phyloP scores from a whole-genome alignment of 2,329 filamentous ascomycete genomes.

The Pseudocercospora macadamiae region DNA sequence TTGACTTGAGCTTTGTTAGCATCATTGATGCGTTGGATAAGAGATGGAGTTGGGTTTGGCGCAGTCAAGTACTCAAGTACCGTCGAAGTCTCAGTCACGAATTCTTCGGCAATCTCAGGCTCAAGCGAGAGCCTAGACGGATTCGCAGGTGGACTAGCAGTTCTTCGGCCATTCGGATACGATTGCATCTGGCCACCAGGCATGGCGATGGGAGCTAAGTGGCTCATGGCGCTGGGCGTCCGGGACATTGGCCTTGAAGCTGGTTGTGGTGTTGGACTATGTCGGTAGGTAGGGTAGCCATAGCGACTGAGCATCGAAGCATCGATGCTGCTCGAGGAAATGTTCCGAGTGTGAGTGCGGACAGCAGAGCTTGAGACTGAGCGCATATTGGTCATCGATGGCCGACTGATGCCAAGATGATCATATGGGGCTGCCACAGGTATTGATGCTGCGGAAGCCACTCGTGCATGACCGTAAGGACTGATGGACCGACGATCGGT shows the following conservation, averaged over 20 bases:
- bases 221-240: constrained; percentile 40
- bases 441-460: constrained; percentile 19
- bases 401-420: constrained; percentile 28
- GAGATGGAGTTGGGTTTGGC: constrained; percentile 77
- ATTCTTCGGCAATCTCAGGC: constrained; percentile 37
- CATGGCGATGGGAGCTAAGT: constrained; percentile 39
- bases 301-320: constrained; percentile 55
- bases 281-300: constrained; percentile 78
- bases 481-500: constrained; percentile 32
- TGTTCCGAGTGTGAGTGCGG: constrained; percentile 36
- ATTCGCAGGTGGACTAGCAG: constrained; percentile 43
- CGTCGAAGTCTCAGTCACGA: constrained; percentile 60
- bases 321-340: constrained; percentile 39
- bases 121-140: constrained; percentile 48
- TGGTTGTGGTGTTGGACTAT: constrained; percentile 41
- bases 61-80: constrained; percentile 77
- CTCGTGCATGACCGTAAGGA: constrained; percentile 25
- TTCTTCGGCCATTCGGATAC: constrained; percentile 34
- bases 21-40: constrained; percentile 74
- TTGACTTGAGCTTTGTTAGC: constrained; percentile 71
- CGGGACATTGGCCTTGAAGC: constrained; percentile 34
- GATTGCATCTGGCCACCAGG: constrained; percentile 35
- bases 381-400: constrained; percentile 30
- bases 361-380: constrained; percentile 34
- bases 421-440: constrained; percentile 23